Evolutionary conservation across 805 yeast genomes (phyloP).

Genomic region (Naumovozyma baii): DNA sequence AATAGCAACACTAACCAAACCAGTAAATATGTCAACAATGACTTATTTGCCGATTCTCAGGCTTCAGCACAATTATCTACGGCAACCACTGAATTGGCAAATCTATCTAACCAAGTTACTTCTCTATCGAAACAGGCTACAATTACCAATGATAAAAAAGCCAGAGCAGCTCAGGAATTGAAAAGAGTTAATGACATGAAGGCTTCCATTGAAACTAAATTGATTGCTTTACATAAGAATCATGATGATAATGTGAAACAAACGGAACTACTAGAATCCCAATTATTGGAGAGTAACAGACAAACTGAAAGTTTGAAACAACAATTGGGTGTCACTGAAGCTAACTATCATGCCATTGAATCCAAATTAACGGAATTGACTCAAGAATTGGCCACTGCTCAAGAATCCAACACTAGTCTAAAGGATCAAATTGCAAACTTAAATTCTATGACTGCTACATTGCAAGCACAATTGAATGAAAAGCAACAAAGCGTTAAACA

Average conservation of each 20-base stretch:
- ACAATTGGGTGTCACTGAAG: constrained; percentile 69
- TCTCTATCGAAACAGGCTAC: constrained; percentile 71
- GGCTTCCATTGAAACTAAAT: constrained; percentile 62
- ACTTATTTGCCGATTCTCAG: constrained; percentile 49
- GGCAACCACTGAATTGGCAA: constrained; percentile 80
- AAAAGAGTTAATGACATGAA: constrained; percentile 57
- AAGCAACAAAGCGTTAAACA: constrained; percentile 48
- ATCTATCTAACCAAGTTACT: constrained; percentile 73
- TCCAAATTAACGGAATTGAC: constrained; percentile 53
- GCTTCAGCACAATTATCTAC: constrained; percentile 60
- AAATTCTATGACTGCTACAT: constrained; percentile 55
- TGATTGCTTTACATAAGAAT: constrained; percentile 52
- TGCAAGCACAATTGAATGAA: constrained; percentile 46
- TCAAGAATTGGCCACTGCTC: constrained; percentile 52
- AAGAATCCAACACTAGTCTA: constrained; percentile 51
- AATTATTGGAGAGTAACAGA: constrained; percentile 45
- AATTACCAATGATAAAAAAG: constrained; percentile 56
- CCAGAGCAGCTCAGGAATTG: constrained; percentile 68
- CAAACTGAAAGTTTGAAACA: constrained; percentile 65
- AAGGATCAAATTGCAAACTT: constrained; percentile 59
- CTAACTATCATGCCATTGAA: constrained; percentile 63
- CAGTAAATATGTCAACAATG: constrained; percentile 31
- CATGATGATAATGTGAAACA: constrained; percentile 74
- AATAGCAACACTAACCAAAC: constrained; percentile 10
- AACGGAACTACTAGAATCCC: constrained; percentile 60